Conservation (phyloP, 2,329 filamentous ascomycete genomes). For the Lizonia empirigonia region DNA sequence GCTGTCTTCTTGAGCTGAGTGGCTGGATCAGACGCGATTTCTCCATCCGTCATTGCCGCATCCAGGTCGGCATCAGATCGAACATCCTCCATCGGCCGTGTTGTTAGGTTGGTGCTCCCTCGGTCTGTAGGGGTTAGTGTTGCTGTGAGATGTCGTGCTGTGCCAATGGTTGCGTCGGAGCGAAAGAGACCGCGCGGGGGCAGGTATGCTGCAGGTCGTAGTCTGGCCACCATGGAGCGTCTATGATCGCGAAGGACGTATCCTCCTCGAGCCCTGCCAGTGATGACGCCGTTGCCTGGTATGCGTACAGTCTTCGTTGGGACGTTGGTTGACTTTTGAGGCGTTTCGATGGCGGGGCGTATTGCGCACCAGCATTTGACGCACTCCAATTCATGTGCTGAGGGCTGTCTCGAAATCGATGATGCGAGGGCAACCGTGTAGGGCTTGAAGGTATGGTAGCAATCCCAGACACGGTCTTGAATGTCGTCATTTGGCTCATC, state of each 20-base stretch:
- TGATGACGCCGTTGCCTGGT: background rate
- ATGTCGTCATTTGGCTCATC: conserved; percentile 42
- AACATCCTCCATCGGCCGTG: background rate
- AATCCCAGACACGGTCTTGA: conserved; percentile 32
- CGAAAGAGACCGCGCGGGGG: conserved; percentile 19
- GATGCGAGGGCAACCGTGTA: conserved; percentile 22
- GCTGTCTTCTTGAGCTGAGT: background rate
- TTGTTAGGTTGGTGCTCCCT: background rate
- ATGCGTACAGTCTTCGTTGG: background rate
- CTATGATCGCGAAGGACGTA: background rate
- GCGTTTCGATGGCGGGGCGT: conserved; percentile 29
- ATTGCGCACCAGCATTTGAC: conserved; percentile 37
- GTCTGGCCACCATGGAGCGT: background rate
- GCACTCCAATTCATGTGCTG: conserved; percentile 33
- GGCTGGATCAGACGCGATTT: background rate
- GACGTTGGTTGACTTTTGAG: background rate
- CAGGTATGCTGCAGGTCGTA: conserved; percentile 5
- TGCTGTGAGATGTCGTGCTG: conserved; percentile 5
- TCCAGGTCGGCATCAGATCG: background rate
- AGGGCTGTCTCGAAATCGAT: conserved; percentile 11
- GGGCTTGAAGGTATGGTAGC: conserved; percentile 30
- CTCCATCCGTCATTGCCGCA: background rate
- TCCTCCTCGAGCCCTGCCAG: background rate
- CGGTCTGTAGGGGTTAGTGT: background rate
- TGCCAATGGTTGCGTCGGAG: conserved; percentile 10